Evolutionary conservation across 2,329 filamentous ascomycete species (phyloP), one percentile per base, ranked within the genome.

Genomic region (Furcasterigmium sp.): DNA sequence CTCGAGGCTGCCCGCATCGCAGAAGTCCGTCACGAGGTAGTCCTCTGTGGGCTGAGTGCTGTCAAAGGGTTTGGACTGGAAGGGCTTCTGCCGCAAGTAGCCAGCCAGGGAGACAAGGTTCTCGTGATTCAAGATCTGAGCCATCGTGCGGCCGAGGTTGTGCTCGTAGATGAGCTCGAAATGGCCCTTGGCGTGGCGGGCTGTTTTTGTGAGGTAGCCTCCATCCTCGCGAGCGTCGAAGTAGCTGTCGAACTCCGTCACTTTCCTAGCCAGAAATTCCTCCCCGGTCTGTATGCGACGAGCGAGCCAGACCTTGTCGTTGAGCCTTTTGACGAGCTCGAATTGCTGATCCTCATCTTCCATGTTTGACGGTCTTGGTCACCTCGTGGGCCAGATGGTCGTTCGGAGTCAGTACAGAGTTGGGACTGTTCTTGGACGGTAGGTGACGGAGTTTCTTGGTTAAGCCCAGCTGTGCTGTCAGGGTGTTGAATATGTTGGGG

Each of bases 11-110:
- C 73, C 73, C 5, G 68, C 73, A 46, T 76, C 69, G 58, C 73
- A 76, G 43, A 65, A 70, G 54, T 80, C 75, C 67, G 68, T 77
- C 18, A 78, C 57, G 14, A 72, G 54, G 46, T 67, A 59, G 37
- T 60, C 48, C 14, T 59, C 59, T 42, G 46, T 56, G 25, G 44
- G 34, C 44, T 35, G 8, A 45, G 49, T 13, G 46, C 50, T 23
- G 30, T 25, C 21, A 51, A 51, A 21, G 43, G 43, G 38, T 20
- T 35, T 14, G 46, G 51, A 25, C 13, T 41, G 35, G 51, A 51
- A 20, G 44, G 43, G 38, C 49, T 48, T 23, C 47, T 48, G 38
- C 51, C 52, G 48, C 38, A 69, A 56, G n/a, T 57, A 57, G 37
- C 68, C 67, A 23, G 62, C 56, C 32, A 74, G 48, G 4, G 63